phyloP scores from a whole-genome alignment of 2,329 filamentous ascomycete genomes.

The Shiraia sp. region DNA sequence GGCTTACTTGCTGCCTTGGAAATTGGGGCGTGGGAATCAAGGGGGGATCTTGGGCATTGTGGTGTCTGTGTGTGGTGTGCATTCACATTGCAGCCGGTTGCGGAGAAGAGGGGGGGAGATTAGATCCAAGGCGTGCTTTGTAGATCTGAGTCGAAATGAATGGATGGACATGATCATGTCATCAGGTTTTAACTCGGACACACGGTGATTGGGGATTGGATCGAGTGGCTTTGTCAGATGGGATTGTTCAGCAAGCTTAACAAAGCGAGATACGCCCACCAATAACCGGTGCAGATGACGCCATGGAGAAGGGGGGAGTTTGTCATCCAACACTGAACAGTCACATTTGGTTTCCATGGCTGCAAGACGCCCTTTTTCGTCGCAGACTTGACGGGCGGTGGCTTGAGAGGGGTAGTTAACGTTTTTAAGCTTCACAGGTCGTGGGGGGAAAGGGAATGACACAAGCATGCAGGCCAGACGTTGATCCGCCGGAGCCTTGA shows the following conservation, averaged over 20 bases:
- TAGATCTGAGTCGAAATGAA: neutral
- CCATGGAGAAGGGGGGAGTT: slow-evolving; percentile 6
- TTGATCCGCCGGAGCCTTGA: slow-evolving; percentile 8
- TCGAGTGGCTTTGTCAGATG: slow-evolving; percentile 30
- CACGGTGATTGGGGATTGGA: slow-evolving; percentile 6
- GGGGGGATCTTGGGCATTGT: no score
- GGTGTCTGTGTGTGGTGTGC: neutral
- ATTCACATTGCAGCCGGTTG: neutral
- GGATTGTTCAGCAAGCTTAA: slow-evolving; percentile 32
- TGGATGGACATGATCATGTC: slow-evolving; percentile 19
- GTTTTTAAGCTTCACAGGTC: no score
- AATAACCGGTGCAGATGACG: slow-evolving; percentile 16
- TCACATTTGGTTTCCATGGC: no score
- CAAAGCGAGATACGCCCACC: slow-evolving; percentile 21
- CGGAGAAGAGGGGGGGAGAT: slow-evolving; percentile 1
- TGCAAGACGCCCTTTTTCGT: slow-evolving; percentile 6
- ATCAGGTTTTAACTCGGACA: slow-evolving; percentile 11
- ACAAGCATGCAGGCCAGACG: neutral
- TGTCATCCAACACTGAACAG: slow-evolving; percentile 10
- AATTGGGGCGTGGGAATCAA: no score
- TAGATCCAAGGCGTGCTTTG: neutral
- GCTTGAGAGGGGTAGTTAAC: no score
- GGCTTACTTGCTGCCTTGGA: neutral
- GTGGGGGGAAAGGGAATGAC: neutral
- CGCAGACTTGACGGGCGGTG: no score